Conservation (phyloP, 1,139 yeast genomes). For the Meyerozyma carpophila region DNA sequence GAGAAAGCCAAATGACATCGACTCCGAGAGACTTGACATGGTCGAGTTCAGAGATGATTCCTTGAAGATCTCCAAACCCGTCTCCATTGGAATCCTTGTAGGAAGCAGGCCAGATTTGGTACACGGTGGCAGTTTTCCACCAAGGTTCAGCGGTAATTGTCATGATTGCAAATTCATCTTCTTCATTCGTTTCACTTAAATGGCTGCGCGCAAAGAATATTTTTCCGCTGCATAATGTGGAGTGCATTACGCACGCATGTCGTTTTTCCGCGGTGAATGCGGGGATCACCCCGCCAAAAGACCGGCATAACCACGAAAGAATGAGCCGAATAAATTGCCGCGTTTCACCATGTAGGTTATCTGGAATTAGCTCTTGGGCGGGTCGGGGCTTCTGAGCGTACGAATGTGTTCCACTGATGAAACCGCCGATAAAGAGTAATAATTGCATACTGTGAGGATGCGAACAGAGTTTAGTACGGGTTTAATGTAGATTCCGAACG, state of each 20-base stretch:
- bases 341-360: too few species aligned
- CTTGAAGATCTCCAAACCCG: slow-evolving; percentile 53
- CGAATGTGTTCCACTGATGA: too few species aligned
- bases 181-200: neutral
- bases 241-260: neutral
- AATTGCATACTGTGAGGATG: too few species aligned
- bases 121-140: slow-evolving; percentile 56
- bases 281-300: neutral
- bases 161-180: neutral
- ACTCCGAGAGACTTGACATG: slow-evolving; percentile 47
- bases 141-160: slow-evolving; percentile 24
- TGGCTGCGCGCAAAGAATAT: neutral
- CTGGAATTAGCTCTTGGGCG: too few species aligned
- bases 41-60: slow-evolving; percentile 47
- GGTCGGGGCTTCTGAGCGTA: too few species aligned
- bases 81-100: slow-evolving; percentile 54
- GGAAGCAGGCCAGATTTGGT: slow-evolving; percentile 58
- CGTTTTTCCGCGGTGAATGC: neutral
- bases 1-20: slow-evolving; percentile 54
- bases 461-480: too few species aligned
- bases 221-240: neutral
- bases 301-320: neutral
- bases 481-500: too few species aligned
- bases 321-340: neutral
- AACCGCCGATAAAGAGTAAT: too few species aligned